phyloP scores from a whole-genome alignment of 257 asterid species.

The Lantana camara region DNA sequence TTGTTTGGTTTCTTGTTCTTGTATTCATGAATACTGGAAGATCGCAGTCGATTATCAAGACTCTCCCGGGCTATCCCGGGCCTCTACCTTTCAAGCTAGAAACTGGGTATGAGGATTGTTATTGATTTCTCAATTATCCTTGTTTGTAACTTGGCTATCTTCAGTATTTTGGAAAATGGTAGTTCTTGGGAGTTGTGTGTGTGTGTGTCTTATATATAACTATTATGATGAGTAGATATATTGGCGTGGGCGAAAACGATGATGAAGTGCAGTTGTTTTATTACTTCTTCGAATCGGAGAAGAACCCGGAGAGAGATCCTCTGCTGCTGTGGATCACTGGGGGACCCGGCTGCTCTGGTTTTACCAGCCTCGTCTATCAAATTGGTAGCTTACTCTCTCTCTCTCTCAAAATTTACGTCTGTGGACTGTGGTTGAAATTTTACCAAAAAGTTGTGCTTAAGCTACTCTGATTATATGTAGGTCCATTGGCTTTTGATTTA shows the following conservation, averaged over 20 bases:
- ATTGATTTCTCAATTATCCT: background rate
- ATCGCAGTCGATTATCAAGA: constrained; percentile 20
- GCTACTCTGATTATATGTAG: constrained; percentile 35
- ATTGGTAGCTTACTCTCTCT: constrained; percentile 36
- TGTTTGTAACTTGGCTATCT: no score
- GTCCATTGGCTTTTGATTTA: constrained; percentile 52
- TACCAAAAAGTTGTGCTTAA: no score
- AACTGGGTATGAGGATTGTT: constrained; percentile 44
- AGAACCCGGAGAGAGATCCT: constrained; percentile 48
- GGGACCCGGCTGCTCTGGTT: constrained; percentile 77
- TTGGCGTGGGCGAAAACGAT: no score
- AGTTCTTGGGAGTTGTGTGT: no score
- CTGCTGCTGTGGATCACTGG: constrained; percentile 64
- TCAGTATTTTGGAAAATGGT: no score
- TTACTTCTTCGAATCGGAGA: constrained; percentile 57
- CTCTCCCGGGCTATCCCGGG: no score
- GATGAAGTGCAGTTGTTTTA: constrained; percentile 57
- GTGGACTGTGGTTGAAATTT: no score
- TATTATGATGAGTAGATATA: constrained; percentile 37
- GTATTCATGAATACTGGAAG: background rate
- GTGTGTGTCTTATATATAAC: no score
- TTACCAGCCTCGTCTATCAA: constrained; percentile 46
- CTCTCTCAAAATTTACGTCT: no score
- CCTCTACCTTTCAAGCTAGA: constrained; percentile 52
- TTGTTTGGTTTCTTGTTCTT: constrained; percentile 15